phyloP scores from a whole-genome alignment of 75 land plant species.

The Pinus tabuliformis region DNA sequence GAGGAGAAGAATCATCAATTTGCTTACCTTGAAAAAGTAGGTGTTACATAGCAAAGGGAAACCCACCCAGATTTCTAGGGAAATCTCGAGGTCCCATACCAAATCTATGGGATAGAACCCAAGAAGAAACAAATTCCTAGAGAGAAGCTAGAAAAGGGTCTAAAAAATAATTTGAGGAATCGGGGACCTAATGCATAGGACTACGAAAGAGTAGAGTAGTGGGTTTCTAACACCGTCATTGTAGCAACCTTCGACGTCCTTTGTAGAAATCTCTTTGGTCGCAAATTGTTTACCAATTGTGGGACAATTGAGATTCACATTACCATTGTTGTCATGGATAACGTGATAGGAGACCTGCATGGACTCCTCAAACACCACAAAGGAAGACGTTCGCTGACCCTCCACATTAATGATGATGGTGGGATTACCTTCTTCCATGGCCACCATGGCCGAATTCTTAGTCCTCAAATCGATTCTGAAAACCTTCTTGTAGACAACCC shows the following conservation, averaged over 20 bases:
- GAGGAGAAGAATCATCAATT: too few species aligned
- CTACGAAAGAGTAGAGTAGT: too few species aligned
- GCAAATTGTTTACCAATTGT: slow-evolving; percentile 84
- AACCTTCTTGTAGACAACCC: slow-evolving; percentile 53
- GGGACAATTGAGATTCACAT: slow-evolving; percentile 83
- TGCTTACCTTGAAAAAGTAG: too few species aligned
- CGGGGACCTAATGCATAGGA: too few species aligned
- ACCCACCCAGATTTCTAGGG: too few species aligned
- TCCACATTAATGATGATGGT: slow-evolving; percentile 61
- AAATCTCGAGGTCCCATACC: too few species aligned
- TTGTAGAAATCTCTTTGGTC: slow-evolving; percentile 80
- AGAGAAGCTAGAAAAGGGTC: too few species aligned
- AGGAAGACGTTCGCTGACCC: slow-evolving; percentile 67
- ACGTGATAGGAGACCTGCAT: slow-evolving; percentile 72
- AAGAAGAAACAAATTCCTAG: too few species aligned
- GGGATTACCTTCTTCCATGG: slow-evolving; percentile 74
- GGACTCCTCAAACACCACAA: slow-evolving; percentile 69
- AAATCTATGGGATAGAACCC: too few species aligned
- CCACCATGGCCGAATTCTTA: slow-evolving; percentile 71
- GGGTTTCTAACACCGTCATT: too few species aligned
- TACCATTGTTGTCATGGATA: slow-evolving; percentile 73
- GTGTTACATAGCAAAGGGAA: too few species aligned
- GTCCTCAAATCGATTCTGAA: slow-evolving; percentile 70
- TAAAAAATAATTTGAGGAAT: too few species aligned
- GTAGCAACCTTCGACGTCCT: background rate